Conservation (phyloP, 768 basidiomycete species). For the Termitomyces sp. region DNA sequence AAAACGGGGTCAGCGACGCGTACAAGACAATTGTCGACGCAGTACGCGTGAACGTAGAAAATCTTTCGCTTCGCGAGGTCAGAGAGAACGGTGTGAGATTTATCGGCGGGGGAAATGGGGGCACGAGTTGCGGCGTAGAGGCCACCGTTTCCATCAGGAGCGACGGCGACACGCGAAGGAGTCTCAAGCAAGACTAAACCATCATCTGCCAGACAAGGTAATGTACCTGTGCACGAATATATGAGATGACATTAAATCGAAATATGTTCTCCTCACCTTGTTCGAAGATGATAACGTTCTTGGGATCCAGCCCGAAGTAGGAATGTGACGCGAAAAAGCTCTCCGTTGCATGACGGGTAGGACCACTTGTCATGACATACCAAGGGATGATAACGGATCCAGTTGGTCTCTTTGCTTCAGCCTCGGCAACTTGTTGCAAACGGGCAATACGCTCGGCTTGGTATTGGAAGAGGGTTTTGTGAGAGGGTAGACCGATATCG, state of each 20-base stretch:
- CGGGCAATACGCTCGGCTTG: constrained; percentile 95
- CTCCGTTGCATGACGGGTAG: constrained; percentile 86
- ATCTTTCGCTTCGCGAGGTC: constrained; percentile 77
- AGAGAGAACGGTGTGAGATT: constrained; percentile 73
- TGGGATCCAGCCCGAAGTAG: constrained; percentile 78
- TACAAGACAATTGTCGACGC: constrained; percentile 99
- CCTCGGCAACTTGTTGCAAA: constrained; percentile 74
- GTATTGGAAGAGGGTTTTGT: constrained; percentile 93
- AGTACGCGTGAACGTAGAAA: constrained; percentile 90
- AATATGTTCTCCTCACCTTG: constrained; percentile 63
- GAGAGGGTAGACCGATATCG: constrained; percentile 91
- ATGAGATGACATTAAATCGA: constrained; percentile 6
- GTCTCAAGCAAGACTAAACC: constrained; percentile 91
- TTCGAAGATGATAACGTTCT: constrained; percentile 91
- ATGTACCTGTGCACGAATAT: constrained; percentile 60
- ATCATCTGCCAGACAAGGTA: constrained; percentile 92
- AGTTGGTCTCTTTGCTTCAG: constrained; percentile 45
- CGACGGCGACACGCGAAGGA: constrained; percentile 80
- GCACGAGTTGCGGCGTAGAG: constrained; percentile 90
- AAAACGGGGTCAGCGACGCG: constrained; percentile 97
- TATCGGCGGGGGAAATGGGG: constrained; percentile 60
- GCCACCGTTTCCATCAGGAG: constrained; percentile 97
- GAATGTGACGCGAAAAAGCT: constrained; percentile 73
- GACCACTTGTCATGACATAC: constrained; percentile 99
- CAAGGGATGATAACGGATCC: constrained; percentile 81